These are phyloP conservation scores for Eimeria sp. DNA, from an alignment of 169 alveolate genomes.

Conservation along the genomic window DNA sequence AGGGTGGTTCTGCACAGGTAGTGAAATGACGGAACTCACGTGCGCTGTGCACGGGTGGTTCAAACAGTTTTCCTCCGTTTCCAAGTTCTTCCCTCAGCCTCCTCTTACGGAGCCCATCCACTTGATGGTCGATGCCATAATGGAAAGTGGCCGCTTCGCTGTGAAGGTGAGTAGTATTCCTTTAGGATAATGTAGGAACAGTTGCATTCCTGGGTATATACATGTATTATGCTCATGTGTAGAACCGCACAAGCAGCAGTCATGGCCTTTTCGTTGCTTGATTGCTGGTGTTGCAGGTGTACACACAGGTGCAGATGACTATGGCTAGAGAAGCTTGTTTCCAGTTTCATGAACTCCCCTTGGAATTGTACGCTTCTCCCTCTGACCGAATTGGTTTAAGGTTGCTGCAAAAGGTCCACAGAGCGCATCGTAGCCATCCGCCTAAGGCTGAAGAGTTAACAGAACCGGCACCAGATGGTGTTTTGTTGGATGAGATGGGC, in stretches of 20 bases:
- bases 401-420: constrained; percentile 74
- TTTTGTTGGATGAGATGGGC: constrained; percentile 48
- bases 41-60: constrained; percentile 97
- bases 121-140: constrained; percentile 94
- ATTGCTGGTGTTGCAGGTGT: constrained; percentile 78
- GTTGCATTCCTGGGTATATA: background rate
- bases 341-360: constrained; percentile 93
- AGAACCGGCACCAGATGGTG: constrained; percentile 72
- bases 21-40: constrained; percentile 94
- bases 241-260: background rate
- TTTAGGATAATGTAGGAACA: background rate
- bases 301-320: constrained; percentile 90
- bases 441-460: constrained; percentile 81
- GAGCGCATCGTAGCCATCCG: constrained; percentile 75
- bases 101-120: constrained; percentile 95
- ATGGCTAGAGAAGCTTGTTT: constrained; percentile 91
- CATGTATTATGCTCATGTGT: background rate
- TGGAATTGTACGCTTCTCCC: constrained; percentile 88
- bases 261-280: background rate
- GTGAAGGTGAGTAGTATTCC: constrained; percentile 87
- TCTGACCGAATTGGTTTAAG: constrained; percentile 86
- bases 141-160: constrained; percentile 92
- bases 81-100: constrained; percentile 94
- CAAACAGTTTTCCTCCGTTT: constrained; percentile 91
- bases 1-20: constrained; percentile 93